These are phyloP conservation scores for Ilex aquifolium DNA, from an alignment of 257 asterid species.

Conservation along the genomic window DNA sequence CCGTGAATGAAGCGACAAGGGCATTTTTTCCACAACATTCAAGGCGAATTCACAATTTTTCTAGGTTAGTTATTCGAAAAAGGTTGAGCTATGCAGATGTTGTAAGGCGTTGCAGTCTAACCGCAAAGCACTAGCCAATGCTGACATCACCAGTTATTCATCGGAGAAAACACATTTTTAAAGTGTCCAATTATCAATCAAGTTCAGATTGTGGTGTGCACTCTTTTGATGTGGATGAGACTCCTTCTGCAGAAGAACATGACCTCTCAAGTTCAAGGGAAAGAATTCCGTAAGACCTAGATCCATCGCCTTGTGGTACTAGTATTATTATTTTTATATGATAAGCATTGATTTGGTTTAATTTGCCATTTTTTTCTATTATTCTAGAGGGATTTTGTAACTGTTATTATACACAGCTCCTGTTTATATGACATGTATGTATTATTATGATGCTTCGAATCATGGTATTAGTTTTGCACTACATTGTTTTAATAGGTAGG, in stretches of 20 bases:
- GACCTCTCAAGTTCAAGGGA: constrained; percentile 18
- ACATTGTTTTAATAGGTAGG: not conserved
- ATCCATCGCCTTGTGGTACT: no score
- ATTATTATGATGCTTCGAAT: not conserved
- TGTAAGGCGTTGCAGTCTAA: constrained; percentile 22
- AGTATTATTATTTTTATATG: no score
- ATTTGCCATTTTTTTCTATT: no score
- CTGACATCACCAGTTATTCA: constrained; percentile 22
- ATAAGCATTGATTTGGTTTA: no score
- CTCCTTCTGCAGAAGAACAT: constrained; percentile 17
- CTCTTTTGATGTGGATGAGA: constrained; percentile 27
- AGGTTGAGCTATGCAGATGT: constrained; percentile 15
- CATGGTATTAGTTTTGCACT: not conserved
- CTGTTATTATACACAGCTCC: not conserved
- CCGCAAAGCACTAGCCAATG: constrained; percentile 17
- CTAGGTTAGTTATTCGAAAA: constrained; percentile 7
- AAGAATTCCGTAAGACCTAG: constrained; percentile 24
- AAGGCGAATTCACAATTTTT: constrained; percentile 12
- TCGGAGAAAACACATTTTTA: constrained; percentile 25
- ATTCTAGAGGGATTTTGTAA: not conserved
- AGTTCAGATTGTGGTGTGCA: constrained; percentile 33
- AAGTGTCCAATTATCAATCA: constrained; percentile 20
- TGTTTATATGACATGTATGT: no score
- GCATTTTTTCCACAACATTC: constrained; percentile 10
- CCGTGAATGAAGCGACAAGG: not conserved